phyloP scores from a whole-genome alignment of 2,329 filamentous ascomycete species.

The Pleurostoma richardsiae region DNA sequence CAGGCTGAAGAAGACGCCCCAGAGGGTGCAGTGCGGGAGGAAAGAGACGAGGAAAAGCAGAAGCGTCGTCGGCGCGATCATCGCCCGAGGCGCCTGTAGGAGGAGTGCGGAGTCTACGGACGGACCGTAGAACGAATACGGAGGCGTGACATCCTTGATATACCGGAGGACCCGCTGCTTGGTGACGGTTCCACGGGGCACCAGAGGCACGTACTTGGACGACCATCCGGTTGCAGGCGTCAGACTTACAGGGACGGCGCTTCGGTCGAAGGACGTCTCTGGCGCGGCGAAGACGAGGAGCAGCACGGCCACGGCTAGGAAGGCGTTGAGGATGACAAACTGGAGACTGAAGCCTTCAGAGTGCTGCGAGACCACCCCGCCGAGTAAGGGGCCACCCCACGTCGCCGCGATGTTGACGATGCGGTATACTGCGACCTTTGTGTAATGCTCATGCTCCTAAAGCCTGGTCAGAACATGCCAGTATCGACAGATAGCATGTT shows the following conservation, averaged over 20 bases:
- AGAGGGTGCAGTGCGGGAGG: conserved; percentile 40
- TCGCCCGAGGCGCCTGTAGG: conserved; percentile 41
- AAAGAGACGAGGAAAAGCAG: conserved; percentile 39
- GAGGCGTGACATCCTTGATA: conserved; percentile 29
- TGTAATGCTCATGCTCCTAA: conserved; percentile 47
- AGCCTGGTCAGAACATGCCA: conserved; percentile 13
- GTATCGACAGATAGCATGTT: background rate
- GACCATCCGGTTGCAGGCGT: conserved; percentile 19
- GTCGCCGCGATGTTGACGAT: conserved; percentile 38
- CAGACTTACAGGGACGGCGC: conserved; percentile 15
- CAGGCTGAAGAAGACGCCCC: conserved; percentile 39
- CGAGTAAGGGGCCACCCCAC: conserved; percentile 50
- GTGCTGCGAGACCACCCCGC: conserved; percentile 40
- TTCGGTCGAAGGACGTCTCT: conserved; percentile 47
- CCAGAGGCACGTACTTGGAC: conserved; percentile 17
- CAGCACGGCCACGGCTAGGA: conserved; percentile 40
- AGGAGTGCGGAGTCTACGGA: conserved; percentile 21
- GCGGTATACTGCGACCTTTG: conserved; percentile 39
- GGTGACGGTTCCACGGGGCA: conserved; percentile 20
- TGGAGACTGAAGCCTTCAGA: conserved; percentile 37
- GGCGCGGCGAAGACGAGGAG: conserved; percentile 42
- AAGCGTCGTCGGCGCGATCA: conserved; percentile 42
- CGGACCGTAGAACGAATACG: conserved; percentile 27
- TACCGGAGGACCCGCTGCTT: conserved; percentile 28
- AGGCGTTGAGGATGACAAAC: conserved; percentile 45